Evolutionary conservation across 2,329 filamentous ascomycete genomes (phyloP), one percentile per base, ranked within the genome.

Genomic region (Cercospora sp.): DNA sequence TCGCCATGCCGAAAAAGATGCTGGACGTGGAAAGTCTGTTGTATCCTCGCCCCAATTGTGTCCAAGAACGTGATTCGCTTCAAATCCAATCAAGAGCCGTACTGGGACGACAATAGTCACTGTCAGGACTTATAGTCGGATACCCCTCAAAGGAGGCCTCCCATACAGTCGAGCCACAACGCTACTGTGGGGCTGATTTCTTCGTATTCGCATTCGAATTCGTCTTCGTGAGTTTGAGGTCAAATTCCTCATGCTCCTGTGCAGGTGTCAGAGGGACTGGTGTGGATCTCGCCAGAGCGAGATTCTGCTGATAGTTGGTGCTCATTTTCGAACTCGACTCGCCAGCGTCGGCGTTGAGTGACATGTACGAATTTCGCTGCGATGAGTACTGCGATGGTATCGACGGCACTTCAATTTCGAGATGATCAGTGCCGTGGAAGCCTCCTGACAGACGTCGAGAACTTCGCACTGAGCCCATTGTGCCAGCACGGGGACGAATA

Each of bases 401-500:
- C 18, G 67, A 60, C 7, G 63, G 63, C 18, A 68, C 40, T 40
- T 67, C 67, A 9, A 48, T 61, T 45, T 69, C 64, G 3, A 71
- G 68, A 18, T 71, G 68, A 48, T 71, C 70, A 40, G 66, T 69
- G 26, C 73, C 67, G 60, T 70, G 58, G 48, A 69, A 68, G 55
- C 31, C 31, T 36, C 62, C 65, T 60, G 42, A 67, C 26, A 65
- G 66, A 61, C 69, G 60, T 61, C 66, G 70, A 59, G 62, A 72
- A 69, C 58, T 71, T 65, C 61, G 66, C 63, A 63, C 40, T 2
- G 75, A 78, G 12, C 73, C 72, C 62, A 69, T 62, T 5, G 77
- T 78, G 30, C 76, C 76, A 2, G 77, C 73, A 18, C 78, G 74
- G n/a, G 78, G 77, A 9, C 78, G 74, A 28, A 78, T 67, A n/a